Evolutionary conservation across 305 asterid species (phyloP), one percentile per base, ranked within the genome.

Genomic region (Salvia sclarea): DNA sequence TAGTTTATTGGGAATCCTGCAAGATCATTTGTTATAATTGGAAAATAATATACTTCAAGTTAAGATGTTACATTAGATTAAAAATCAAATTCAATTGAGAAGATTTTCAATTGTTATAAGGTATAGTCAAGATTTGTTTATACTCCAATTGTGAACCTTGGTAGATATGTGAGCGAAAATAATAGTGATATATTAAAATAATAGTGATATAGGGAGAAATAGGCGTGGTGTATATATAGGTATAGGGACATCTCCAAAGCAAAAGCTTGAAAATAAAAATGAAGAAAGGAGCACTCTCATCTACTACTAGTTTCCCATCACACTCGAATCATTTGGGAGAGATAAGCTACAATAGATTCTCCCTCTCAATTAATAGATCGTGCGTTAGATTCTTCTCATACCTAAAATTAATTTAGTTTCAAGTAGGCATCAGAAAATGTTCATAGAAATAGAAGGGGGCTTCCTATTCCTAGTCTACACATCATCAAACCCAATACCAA

Each of bases 241-340:
- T 6, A 56, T 31, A 56, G 62, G 62, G 62, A 30, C 24, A 55
- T 16, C 57, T 47, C 47, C 2, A 45, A 44, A 44, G 50, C 43
- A 35, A 35, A 35, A 35, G 41, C 8, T 35, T 30, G 35, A 30
- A 30, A 30, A 30, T 30, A 25, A 4, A 30, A 6, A 30, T 6
- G 1, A 33, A 37, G 8, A 2, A 13, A 37, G 10, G 8, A 37
- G 10, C 43, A 30, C 48, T 24, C 17, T 50, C 25, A n/a, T 57
- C 24, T 65, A 55, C 25, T 49, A 58, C 49, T 69, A 38, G 69
- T 52, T 48, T 52, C 76, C 62, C 41, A 47, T 62, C 64, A 58
- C 28, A 40, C 64, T 53, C 67, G 22, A 49, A 48, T 35, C 8
- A 47, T 47, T 43, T 47, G 7, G 53, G 53, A 47, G 53, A 14